Percentiles rank a stretch among this genome's conserved stretches.
phyloP scores from a whole-genome alignment of 2,329 filamentous ascomycete species.

The Septoria linicola region DNA sequence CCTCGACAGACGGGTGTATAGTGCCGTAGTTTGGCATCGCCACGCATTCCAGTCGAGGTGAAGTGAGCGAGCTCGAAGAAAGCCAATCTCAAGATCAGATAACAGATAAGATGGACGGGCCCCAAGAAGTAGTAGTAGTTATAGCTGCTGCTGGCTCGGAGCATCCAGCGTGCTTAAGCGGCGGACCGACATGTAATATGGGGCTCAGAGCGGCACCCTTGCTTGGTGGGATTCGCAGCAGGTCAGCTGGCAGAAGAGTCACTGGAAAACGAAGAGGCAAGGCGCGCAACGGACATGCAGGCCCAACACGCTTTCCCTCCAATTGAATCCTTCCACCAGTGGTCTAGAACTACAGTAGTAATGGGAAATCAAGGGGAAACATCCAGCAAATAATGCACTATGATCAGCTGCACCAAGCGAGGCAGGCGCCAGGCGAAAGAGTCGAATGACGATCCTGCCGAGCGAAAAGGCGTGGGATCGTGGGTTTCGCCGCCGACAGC shows the following conservation, averaged over 20 bases:
- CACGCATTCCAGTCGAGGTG: slow-evolving; percentile 13
- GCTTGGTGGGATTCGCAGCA: background rate
- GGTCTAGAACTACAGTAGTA: too few species aligned
- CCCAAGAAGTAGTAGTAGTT: background rate
- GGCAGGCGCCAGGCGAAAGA: too few species aligned
- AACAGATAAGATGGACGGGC: slow-evolving; percentile 13
- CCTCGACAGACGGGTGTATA: slow-evolving; percentile 12
- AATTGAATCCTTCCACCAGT: background rate
- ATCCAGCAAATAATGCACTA: too few species aligned
- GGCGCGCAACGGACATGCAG: background rate
- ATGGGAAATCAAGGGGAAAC: too few species aligned
- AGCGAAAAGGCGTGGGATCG: too few species aligned
- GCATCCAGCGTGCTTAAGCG: background rate
- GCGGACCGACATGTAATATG: background rate
- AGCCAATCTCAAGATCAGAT: slow-evolving; percentile 21
- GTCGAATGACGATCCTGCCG: too few species aligned
- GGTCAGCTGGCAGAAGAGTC: too few species aligned
- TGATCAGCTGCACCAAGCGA: too few species aligned
- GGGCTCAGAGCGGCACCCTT: background rate
- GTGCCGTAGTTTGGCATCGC: slow-evolving; percentile 28
- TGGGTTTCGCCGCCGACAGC: slow-evolving; percentile 10
- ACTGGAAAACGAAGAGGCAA: background rate
- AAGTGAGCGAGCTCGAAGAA: slow-evolving; percentile 11
- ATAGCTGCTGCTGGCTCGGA: background rate
- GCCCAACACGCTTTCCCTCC: background rate